Conservation (phyloP, 148 eudicot genomes). For the Spergularia marina region DNA sequence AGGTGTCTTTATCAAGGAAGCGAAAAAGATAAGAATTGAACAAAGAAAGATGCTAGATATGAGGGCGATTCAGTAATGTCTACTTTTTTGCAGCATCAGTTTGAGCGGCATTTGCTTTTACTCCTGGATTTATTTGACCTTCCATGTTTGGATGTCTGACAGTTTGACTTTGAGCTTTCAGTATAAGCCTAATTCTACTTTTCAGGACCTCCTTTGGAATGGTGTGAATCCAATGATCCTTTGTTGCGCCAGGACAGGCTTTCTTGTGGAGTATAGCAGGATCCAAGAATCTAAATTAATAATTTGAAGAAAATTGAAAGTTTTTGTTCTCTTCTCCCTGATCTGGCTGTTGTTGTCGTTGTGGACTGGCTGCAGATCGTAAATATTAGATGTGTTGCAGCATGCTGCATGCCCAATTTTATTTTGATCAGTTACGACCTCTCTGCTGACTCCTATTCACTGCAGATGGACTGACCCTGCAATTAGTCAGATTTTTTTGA, state of each 20-base stretch:
- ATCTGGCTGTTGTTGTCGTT: background rate
- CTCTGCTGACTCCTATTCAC: background rate
- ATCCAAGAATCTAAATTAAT: background rate
- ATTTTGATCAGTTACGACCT: background rate
- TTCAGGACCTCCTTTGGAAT: background rate
- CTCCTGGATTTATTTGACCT: too few species aligned
- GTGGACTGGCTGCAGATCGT: background rate
- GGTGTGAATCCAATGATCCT: background rate
- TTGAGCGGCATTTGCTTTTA: too few species aligned
- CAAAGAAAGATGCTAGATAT: too few species aligned
- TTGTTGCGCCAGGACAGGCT: background rate
- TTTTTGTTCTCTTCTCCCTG: background rate
- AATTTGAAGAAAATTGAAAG: background rate
- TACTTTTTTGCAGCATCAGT: too few species aligned
- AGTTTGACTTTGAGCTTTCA: background rate
- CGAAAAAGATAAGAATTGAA: too few species aligned
- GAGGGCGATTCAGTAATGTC: too few species aligned
- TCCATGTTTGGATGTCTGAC: too few species aligned
- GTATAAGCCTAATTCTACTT: background rate
- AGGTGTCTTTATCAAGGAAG: too few species aligned
- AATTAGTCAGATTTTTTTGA: too few species aligned
- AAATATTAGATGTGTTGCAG: too few species aligned
- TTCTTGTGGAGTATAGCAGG: background rate
- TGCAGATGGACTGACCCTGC: too few species aligned
- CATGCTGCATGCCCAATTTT: too few species aligned